Conservation (phyloP, 805 yeast species). For the Komagataella ulmi region DNA sequence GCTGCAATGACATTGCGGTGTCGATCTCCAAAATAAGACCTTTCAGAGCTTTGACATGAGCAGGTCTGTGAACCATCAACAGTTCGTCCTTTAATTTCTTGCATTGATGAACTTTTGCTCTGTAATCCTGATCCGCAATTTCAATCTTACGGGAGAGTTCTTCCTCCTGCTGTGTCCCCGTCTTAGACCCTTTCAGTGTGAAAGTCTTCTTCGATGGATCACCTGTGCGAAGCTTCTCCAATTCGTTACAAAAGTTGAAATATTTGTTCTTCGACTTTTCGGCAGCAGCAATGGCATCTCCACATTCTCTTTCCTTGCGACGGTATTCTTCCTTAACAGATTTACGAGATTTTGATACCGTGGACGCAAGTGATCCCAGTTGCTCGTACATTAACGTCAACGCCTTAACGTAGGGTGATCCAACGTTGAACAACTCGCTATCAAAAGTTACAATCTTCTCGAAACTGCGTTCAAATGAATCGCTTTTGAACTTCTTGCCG, state of each 20-base stretch:
- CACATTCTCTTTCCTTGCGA: conserved; percentile 71
- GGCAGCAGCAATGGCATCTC: conserved; percentile 70
- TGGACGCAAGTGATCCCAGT: conserved; percentile 51
- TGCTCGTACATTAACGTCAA: conserved; percentile 81
- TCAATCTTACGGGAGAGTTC: conserved; percentile 72
- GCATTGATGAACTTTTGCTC: conserved; percentile 59
- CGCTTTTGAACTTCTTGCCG: conserved; percentile 31
- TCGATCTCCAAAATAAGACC: conserved; percentile 78
- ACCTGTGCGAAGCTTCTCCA: conserved; percentile 65
- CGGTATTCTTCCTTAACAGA: conserved; percentile 68
- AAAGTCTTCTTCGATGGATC: conserved; percentile 82
- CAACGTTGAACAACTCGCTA: conserved; percentile 58
- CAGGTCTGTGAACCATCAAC: conserved; percentile 65
- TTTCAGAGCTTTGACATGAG: conserved; percentile 53
- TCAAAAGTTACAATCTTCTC: conserved; percentile 65
- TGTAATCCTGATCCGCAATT: conserved; percentile 77
- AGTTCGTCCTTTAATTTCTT: conserved; percentile 65
- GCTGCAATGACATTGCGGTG: conserved; percentile 76
- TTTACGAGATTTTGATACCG: conserved; percentile 65
- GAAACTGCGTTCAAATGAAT: conserved; percentile 53
- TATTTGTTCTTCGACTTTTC: conserved; percentile 81
- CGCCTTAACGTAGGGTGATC: conserved; percentile 65
- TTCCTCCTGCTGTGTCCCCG: conserved; percentile 83
- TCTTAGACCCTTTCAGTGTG: conserved; percentile 65
- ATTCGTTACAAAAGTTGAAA: conserved; percentile 69